Conservation (phyloP, 2,329 filamentous ascomycete species). For the Colletotrichum sp. region DNA sequence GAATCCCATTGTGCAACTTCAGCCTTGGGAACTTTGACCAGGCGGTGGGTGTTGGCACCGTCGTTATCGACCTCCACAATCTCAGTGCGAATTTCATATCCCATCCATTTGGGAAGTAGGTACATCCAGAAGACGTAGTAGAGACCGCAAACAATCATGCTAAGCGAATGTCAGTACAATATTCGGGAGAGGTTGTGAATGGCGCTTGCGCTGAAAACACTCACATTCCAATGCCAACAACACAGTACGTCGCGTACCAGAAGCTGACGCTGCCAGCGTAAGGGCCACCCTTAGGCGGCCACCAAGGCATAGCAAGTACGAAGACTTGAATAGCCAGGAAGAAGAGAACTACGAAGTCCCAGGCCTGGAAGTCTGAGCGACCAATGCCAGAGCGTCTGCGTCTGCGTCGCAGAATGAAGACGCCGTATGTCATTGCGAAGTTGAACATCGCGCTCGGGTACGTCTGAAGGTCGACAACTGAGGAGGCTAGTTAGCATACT, state of each 20-base stretch:
- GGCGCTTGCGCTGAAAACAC: constrained; percentile 30
- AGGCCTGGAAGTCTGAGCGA: constrained; percentile 59
- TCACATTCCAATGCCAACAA: constrained; percentile 68
- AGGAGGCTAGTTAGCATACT: background rate
- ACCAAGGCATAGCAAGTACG: constrained; percentile 74
- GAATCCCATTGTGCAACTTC: constrained; percentile 63
- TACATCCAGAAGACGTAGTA: constrained; percentile 68
- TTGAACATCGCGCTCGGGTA: constrained; percentile 66
- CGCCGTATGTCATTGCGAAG: constrained; percentile 59
- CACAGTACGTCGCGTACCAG: constrained; percentile 75
- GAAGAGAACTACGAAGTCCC: constrained; percentile 63
- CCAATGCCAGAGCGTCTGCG: constrained; percentile 55
- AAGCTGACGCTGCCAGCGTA: constrained; percentile 72
- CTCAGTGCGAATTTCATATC: constrained; percentile 61
- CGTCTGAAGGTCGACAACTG: constrained; percentile 62
- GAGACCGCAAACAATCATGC: constrained; percentile 54
- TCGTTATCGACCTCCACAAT: constrained; percentile 51
- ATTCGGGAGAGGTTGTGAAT: background rate
- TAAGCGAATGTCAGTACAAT: constrained; percentile 25
- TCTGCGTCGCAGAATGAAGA: constrained; percentile 62
- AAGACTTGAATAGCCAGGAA: constrained; percentile 65
- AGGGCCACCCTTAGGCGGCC: constrained; percentile 64
- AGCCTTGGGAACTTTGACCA: constrained; percentile 58
- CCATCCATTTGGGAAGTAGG: constrained; percentile 54
- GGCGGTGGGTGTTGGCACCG: constrained; percentile 45